Conservation (phyloP, 768 basidiomycete genomes). For the Tricholomella constricta region DNA sequence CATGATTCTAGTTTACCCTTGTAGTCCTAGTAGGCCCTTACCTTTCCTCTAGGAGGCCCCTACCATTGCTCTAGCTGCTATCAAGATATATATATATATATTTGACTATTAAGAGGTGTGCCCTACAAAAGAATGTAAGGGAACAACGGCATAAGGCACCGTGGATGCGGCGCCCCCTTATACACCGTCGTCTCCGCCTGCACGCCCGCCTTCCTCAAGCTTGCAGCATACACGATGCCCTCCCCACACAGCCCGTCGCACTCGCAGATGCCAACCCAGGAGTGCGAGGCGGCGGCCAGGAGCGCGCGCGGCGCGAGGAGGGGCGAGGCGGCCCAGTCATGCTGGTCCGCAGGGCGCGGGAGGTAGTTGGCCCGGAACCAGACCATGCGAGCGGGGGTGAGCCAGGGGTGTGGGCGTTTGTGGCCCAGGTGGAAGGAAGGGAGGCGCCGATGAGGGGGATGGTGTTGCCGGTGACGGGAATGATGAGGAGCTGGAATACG, state of each 20-base stretch:
- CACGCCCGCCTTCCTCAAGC: conserved; percentile 53
- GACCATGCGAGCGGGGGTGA: conserved; percentile 63
- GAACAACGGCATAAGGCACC: too few species aligned
- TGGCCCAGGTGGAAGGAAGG: conserved; percentile 50
- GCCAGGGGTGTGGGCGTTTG: conserved; percentile 60
- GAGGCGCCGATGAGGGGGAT: conserved; percentile 29
- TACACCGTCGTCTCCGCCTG: conserved; percentile 58
- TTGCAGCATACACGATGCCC: conserved; percentile 63
- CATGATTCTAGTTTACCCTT: too few species aligned
- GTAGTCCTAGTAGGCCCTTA: too few species aligned
- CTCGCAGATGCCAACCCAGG: conserved; percentile 68
- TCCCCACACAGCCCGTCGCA: conserved; percentile 69
- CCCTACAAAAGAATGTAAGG: too few species aligned
- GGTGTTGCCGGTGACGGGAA: conserved; percentile 76
- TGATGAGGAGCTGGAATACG: conserved; percentile 64
- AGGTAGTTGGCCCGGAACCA: conserved; percentile 77
- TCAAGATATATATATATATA: too few species aligned
- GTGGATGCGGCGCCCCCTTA: conserved; percentile 68
- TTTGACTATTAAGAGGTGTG: too few species aligned
- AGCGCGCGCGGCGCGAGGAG: conserved; percentile 63
- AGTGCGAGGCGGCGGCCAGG: conserved; percentile 50
- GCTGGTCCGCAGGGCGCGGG: conserved; percentile 59
- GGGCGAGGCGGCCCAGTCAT: conserved; percentile 71
- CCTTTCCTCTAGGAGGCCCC: too few species aligned
- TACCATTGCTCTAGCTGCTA: too few species aligned